Evolutionary conservation across 139 green algal species (phyloP).

Genomic region (Chlamydomonas asymmetrica): DNA sequence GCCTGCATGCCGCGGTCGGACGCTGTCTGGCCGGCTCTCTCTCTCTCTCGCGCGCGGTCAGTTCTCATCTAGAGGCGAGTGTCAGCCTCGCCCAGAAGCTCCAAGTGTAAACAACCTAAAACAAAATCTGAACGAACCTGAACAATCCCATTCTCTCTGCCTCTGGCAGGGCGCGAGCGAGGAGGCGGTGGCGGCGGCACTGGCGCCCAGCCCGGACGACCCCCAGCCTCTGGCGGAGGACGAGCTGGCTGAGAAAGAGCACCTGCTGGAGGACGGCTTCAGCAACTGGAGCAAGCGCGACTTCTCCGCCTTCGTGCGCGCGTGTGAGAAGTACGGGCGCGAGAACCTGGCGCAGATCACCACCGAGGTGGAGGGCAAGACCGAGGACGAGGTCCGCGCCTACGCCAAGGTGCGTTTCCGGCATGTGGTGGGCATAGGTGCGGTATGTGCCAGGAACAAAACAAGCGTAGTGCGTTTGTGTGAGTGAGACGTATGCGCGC

Average conservation of each 20-base stretch:
- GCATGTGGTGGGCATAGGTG: no score
- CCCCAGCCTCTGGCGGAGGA: constrained; percentile 87
- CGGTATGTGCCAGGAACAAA: no score
- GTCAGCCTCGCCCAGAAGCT: no score
- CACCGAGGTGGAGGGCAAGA: constrained; percentile 93
- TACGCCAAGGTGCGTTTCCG: constrained; percentile 47
- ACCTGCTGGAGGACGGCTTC: constrained; percentile 83
- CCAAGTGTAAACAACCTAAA: no score
- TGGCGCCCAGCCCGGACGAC: constrained; percentile 67
- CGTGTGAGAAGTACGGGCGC: constrained; percentile 90
- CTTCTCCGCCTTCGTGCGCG: constrained; percentile 92
- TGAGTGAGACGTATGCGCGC: no score
- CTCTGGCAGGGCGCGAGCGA: constrained; percentile 60
- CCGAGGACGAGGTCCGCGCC: constrained; percentile 76
- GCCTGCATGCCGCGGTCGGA: no score
- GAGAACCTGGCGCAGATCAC: constrained; percentile 76
- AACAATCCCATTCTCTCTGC: neutral
- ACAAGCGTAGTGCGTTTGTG: no score
- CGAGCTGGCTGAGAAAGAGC: constrained; percentile 68
- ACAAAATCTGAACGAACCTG: no score
- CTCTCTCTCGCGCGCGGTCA: no score
- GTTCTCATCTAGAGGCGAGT: no score
- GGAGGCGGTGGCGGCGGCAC: constrained; percentile 59
- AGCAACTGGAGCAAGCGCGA: constrained; percentile 87
- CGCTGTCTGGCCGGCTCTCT: no score